A percentile compares a stretch with the other conserved stretches of the same genome.
Evolutionary conservation across 306 rosid genomes (phyloP).

Genomic region (Potentilla sterilis): DNA sequence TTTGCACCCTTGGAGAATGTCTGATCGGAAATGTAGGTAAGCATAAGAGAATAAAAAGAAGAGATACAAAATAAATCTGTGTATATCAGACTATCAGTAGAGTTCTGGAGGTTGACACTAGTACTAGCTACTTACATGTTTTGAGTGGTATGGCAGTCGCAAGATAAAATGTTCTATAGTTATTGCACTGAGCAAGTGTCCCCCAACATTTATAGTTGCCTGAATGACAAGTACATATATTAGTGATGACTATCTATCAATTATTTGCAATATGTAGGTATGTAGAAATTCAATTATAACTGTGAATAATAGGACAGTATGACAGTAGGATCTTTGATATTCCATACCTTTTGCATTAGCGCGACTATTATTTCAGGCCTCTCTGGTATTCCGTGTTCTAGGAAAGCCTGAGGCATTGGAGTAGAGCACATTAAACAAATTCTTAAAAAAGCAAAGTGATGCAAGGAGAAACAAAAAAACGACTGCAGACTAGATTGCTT

Average conservation of each 20-base stretch:
- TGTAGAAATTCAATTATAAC: neutral
- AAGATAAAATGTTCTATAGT: constrained; percentile 88
- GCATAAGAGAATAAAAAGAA: constrained; percentile 4
- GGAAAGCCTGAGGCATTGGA: constrained; percentile 58
- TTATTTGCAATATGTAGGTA: constrained; percentile 1
- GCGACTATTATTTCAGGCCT: constrained; percentile 71
- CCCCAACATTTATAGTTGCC: constrained; percentile 86
- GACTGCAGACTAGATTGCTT: neutral
- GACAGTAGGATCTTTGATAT: neutral
- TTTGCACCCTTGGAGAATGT: constrained; percentile 59
- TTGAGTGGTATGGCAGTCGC: constrained; percentile 87
- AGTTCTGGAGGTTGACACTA: constrained; percentile 15
- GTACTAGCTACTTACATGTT: constrained; percentile 59
- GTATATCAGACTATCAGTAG: constrained; percentile 5
- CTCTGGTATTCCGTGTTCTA: constrained; percentile 80
- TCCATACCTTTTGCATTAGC: constrained; percentile 67
- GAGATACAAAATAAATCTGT: neutral
- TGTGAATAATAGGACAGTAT: constrained; percentile 1
- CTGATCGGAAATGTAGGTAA: constrained; percentile 39
- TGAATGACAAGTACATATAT: constrained; percentile 30
- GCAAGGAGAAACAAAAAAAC: neutral
- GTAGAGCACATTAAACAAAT: constrained; percentile 11
- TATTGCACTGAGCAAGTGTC: constrained; percentile 70
- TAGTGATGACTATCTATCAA: constrained; percentile 17
- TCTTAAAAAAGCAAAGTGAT: constrained; percentile 1